These are phyloP conservation scores for Mortierella sp. DNA, from an alignment of 371 early-diverging fungal genomes.

Conservation along the genomic window DNA sequence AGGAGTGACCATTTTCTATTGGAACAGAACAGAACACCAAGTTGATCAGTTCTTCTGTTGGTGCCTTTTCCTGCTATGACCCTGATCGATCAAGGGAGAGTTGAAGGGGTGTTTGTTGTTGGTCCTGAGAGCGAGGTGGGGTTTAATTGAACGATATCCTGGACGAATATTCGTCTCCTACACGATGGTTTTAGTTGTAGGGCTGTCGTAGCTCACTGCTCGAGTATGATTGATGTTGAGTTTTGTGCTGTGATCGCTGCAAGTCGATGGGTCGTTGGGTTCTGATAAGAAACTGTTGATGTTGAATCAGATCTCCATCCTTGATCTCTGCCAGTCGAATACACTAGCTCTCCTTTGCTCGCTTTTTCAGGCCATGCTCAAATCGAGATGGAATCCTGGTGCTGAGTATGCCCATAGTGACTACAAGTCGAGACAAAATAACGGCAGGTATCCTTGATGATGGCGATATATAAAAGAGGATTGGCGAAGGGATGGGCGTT, in stretches of 20 bases:
- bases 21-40: not conserved
- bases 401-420: not conserved
- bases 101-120: not conserved
- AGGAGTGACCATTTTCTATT: conserved; percentile 68
- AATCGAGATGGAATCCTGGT: not conserved
- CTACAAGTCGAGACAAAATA: not conserved
- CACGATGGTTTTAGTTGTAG: not conserved
- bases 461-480: not conserved
- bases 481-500: not conserved
- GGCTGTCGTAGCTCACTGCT: not conserved
- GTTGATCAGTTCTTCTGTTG: not conserved
- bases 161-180: not conserved
- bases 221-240: not conserved
- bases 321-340: not conserved
- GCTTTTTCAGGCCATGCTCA: not conserved
- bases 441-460: not conserved
- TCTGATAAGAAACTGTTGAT: not conserved
- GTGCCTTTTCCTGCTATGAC: not conserved
- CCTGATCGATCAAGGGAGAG: not conserved
- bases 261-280: not conserved
- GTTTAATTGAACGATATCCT: not conserved
- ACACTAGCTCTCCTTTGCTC: not conserved
- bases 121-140: not conserved
- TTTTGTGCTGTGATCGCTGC: not conserved
- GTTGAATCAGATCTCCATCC: not conserved